Evolutionary conservation across 441 rosid genomes (phyloP).

Genomic region (Pelargonium hybrid): DNA sequence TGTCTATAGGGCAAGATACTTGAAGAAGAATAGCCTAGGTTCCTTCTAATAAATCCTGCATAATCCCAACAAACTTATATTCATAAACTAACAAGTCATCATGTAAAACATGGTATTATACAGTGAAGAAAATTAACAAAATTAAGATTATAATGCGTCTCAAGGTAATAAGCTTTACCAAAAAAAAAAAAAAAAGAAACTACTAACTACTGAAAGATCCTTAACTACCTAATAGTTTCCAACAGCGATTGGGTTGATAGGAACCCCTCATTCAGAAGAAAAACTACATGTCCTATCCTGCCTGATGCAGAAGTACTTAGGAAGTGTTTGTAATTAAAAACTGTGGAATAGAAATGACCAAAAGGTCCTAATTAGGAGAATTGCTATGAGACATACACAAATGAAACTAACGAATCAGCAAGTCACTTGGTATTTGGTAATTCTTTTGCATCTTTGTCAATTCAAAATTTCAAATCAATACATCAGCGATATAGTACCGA

Average conservation of each 20-base stretch:
- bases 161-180: neutral
- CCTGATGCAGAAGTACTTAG: neutral
- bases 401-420: neutral
- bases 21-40: slow-evolving; percentile 24
- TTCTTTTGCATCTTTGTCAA: neutral
- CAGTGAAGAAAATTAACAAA: neutral
- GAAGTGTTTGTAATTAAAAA: neutral
- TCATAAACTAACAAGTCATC: neutral
- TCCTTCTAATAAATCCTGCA: slow-evolving; percentile 42
- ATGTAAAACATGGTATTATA: neutral
- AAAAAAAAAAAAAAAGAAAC: neutral
- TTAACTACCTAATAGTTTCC: neutral
- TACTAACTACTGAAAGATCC: neutral
- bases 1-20: slow-evolving; percentile 23
- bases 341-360: neutral
- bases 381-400: neutral
- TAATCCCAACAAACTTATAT: slow-evolving; percentile 12
- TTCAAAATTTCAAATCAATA: neutral
- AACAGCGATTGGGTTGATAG: neutral
- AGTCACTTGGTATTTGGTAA: neutral
- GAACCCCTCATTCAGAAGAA: neutral
- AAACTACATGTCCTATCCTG: neutral
- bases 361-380: neutral
- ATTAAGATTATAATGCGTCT: neutral
- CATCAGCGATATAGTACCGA: neutral